Base-by-base conservation (phyloP, 257 asterid genomes). In the Salvia rosmarinus region DNA sequence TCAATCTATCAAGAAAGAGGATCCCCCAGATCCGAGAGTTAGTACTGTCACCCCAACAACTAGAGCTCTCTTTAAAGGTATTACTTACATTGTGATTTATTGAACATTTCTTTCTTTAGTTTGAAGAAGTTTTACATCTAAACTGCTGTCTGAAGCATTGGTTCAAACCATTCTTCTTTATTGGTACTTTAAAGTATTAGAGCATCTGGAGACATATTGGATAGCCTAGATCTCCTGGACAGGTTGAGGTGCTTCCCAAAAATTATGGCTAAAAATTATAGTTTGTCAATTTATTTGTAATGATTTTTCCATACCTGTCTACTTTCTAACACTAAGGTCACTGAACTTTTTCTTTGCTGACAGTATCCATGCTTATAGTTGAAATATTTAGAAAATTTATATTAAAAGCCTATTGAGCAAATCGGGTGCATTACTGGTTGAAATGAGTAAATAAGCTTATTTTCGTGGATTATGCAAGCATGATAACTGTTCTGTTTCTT, bases 41-140 rank as follows among this genome's bases (percentile, higher is more conserved):
- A 95, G 99, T 80, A 95, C 99, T 6, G 96, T 95, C 77, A 95
- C 99, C 3, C 98, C 99, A 68, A 85, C 97, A 54, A 83, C 97
- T 25, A 91, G 87, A 78, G 81, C 85, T 51, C 83, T 81, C 77
- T 95, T 89, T 61, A 79, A 79, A 89, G 98, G 99, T 95, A 85
- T 21, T 63, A n/a, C 50, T 67, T 42, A 4, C 73, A 39, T 32
- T 16, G 2, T 73, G 34, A 42, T 0, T 35, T n/a, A 46, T 42
- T 8, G 7, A 23, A 13, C 25, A 42, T 65, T 32, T n/a, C 47
- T 49, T 6, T 37, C 60, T 49, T 67, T 32, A 13, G 10, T 73
- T 37, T 72, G 67, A 51, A 72, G 55, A 64, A 63, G 60, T 25
- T 68, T n/a, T n/a, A n/a, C n/a, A 42, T 32, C 55, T 43, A 5